Base-by-base conservation (phyloP, 331 rosid genomes). In the Erythrophleum ivorense region DNA sequence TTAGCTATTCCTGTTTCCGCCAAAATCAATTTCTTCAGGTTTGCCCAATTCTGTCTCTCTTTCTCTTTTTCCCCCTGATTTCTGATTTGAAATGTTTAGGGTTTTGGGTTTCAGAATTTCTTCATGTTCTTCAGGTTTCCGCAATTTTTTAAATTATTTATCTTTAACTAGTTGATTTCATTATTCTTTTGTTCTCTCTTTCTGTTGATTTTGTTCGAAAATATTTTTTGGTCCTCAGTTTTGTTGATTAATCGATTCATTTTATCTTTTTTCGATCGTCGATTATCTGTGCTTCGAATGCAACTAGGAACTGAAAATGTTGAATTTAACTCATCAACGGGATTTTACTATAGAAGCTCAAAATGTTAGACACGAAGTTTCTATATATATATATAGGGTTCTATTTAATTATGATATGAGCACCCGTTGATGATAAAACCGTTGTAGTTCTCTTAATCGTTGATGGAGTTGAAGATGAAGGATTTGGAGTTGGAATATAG, bases 21-120 rank as follows among this genome's bases (percentile, higher is more conserved):
- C 46, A 77, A 73, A 69, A 54, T 87, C 81, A 81, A 77, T 82
- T 62, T 78, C 78, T 67, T 83, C 85, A 83, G 92, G 90, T 87
- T 75, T 33, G 84, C 73, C 2, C 46, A 6, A 24, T 18, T 70
- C 40, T 71, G 75, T 31, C 31, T 8, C 29, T 24, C 29, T 24
- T 24, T 18, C 5, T 52, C 29, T 11, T n/a, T 36, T 1, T 11
- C 11, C 6, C 31, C 18, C 46, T 0, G 55, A 10, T 10, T 80
- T 41, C n/a, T 19, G 55, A 29, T 41, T 60, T 12, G 18, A 12
- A 59, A 65, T 36, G 77, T 82, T 80, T 78, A 73, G 87, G 90
- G 90, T 84, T 84, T 78, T 63, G 58, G 52, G 55, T 59, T 83
- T 69, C 70, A 2, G 12, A 12, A 7, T 43, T 19, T 68, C 41